These are phyloP conservation scores for Rhynchospora pubera DNA, from an alignment of 176 grass and related monocot species.

Conservation along the genomic window DNA sequence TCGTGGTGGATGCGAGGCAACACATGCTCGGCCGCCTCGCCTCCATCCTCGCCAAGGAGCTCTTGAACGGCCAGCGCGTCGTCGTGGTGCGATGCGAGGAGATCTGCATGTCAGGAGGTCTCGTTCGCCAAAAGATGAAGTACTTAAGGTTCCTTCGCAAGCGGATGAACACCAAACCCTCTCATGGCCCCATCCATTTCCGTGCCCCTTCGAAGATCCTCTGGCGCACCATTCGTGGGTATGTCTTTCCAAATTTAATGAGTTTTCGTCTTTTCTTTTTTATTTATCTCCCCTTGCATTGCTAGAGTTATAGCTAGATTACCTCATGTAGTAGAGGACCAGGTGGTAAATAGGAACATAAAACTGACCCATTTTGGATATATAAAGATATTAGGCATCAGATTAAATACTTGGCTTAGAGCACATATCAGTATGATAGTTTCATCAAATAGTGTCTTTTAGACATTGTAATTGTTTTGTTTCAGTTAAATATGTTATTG, in stretches of 20 bases:
- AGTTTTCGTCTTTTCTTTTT: background rate
- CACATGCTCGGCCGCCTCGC: constrained; percentile 86
- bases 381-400: background rate
- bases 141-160: constrained; percentile 89
- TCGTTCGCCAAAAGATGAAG: constrained; percentile 95
- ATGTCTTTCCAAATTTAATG: background rate
- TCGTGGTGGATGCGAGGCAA: constrained; percentile 81
- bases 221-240: constrained; percentile 87
- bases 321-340: background rate
- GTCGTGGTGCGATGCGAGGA: constrained; percentile 88
- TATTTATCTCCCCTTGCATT: background rate
- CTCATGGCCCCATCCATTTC: constrained; percentile 93
- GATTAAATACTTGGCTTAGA: background rate
- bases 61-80: constrained; percentile 79
- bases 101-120: constrained; percentile 84
- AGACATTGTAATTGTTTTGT: background rate
- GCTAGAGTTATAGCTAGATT: background rate
- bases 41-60: constrained; percentile 79
- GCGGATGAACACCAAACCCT: constrained; percentile 94
- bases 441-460: background rate
- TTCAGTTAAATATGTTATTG: background rate
- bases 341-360: background rate
- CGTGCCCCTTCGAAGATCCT: constrained; percentile 75
- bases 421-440: background rate
- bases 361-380: too few species aligned